Conservation (phyloP, 305 asterid species). For the Striga hermonthica region DNA sequence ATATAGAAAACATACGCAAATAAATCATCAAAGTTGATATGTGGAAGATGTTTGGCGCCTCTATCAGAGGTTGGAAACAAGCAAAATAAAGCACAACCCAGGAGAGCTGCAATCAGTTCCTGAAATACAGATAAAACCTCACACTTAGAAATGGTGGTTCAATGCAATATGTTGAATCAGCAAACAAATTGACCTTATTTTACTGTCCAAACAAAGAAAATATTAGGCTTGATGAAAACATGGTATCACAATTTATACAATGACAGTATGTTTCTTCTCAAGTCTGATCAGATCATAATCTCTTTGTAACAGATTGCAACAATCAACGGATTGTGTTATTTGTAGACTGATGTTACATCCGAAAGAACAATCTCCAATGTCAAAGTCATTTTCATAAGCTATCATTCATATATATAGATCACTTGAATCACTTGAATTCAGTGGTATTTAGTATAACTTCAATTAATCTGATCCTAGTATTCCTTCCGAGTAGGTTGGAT, state of each 20-base stretch:
- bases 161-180: neutral
- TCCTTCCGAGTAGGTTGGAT: neutral
- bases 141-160: constrained; percentile 5
- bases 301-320: neutral
- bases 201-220: constrained; percentile 7
- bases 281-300: neutral
- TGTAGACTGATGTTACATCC: neutral
- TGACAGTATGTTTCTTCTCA: neutral
- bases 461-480: neutral
- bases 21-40: constrained; percentile 68
- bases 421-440: neutral
- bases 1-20: constrained; percentile 62
- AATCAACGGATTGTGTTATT: neutral
- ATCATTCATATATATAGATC: neutral
- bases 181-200: constrained; percentile 18
- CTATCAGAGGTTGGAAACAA: constrained; percentile 67
- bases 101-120: constrained; percentile 87
- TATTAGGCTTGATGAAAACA: neutral
- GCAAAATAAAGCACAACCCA: constrained; percentile 79
- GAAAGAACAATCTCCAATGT: neutral
- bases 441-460: neutral
- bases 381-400: neutral
- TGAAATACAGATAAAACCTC: constrained; percentile 35
- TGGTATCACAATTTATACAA: neutral
- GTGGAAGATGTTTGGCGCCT: constrained; percentile 63